Base-by-base conservation (phyloP, 2,329 filamentous ascomycete species). In the Chaetomium sp. region DNA sequence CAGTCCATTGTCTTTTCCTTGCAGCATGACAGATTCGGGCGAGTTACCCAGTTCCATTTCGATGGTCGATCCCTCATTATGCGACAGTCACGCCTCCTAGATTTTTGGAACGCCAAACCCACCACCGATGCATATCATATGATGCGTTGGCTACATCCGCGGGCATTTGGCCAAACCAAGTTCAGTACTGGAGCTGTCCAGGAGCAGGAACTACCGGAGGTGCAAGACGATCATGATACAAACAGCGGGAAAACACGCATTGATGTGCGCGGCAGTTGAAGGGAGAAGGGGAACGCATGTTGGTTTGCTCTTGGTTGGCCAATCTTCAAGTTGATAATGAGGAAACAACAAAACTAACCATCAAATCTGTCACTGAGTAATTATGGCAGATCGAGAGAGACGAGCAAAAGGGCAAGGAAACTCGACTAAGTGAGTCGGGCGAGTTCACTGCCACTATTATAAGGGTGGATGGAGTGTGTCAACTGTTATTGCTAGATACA, bases 1-100 rank as follows among this genome's bases (percentile, higher is more conserved):
- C 41, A 55, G 53, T 37, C 49, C 8, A 12, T 55, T 11, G 53
- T 55, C 10, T 55, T 55, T 11, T 52, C 53, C 10, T 55, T 55
- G n/a, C 42, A 52, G 4, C 48, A 55, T 12, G 43, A 55, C 33
- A 8, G 14, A 5, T 14, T 34, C 9, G 42, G 48, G 14, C 48
- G 53, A 9, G 35, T 55, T 11, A 42, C 53, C 1, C 53, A 55
- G 11, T 52, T 55, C 37, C 53, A 55, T 5, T 55, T 42, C 11
- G 37, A 55, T 27, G 43, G 53, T 33, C 12, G 32, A 6, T 52
- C 53, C 6, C 53, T 50, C 27, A 6, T 51, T 6, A 10, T 55
- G 36, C 48, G 53, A 5, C 53, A 55, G 9, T 55, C 49, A 8
- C 48, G 48, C 6, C 53, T 55, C 3, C 48, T 55, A 9, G 7